Base-by-base conservation (phyloP, 1,284 basidiomycete species). In the Cutaneotrichosporon sp. region DNA sequence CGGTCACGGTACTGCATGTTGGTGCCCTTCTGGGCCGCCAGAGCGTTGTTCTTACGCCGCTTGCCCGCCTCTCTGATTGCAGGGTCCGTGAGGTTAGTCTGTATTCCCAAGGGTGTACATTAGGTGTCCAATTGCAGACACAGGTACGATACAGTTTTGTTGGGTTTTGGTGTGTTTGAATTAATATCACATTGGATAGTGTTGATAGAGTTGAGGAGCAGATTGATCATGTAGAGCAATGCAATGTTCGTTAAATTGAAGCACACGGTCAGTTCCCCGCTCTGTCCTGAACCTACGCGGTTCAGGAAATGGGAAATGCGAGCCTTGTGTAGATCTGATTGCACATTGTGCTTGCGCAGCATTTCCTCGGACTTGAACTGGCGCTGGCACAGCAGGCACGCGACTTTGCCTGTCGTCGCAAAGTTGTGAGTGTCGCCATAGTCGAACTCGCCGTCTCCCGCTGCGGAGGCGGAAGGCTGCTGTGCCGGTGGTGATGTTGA, bases 281-380 rank as follows among this genome's bases (percentile, higher is more conserved):
- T 51, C 37, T 29, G 26, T 46, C 57, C 54, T 57, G 57, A 54
- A 66, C 61, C 61, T 63, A 63, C 63, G 49, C 45, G 52, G 55
- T 51, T 53, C 59, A 57, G 64, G 44, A 53, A 58, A 56, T 45
- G 57, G 57, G 70, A 66, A 46, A 67, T 59, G 73, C 78, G 75
- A 80, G 81, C 91, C 86, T 94, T 96, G 77, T 97, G 92, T 59
- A 97, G 77, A 67, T 88, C 87, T 24, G 92, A 96, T 75, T 89
- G 86, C 60, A 84, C 86, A 68, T 87, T 90, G 69, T 97, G 92
- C 35, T 89, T 84, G 66, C 81, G 84, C 42, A 96, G 79, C 62
- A 88, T 84, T 12, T 93, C 90, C 49, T 86, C 63, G 3, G 82
- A 79, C 75, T 93, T 94, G 82, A 97, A 92, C 69, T 92, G 88